Evolutionary conservation across 345 rosid species (phyloP), one percentile per base, ranked within the genome.

Genomic region (Cardamine chenopodiifolia): DNA sequence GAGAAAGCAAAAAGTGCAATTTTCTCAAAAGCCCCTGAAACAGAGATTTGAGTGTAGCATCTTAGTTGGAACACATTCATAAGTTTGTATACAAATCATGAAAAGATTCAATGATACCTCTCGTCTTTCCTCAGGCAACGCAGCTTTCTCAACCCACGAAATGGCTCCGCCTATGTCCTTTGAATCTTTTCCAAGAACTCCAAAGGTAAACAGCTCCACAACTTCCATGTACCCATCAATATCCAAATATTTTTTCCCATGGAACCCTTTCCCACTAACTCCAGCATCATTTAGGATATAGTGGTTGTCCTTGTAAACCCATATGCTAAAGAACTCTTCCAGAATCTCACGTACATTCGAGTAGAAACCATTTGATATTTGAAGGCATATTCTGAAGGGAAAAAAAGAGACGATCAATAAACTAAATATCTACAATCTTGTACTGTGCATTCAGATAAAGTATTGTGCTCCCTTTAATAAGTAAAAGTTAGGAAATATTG

Each of bases 61-160:
- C 57, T 54, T 62, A 62, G 44, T 45, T 35, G 11, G 5, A 45
- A 53, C 32, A 44, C 22, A 26, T 15, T 66, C 60, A 23, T 32
- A 63, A 9, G 52, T 62, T 76, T 28, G 47, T 48, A 55, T 17
- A 69, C 69, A 70, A 20, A 20, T 48, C 67, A 45, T n/a, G 39
- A 39, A 57, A 69, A 29, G 15, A 40, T 35, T 39, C 31, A 31
- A 40, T 19, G 19, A 73, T 82, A 94, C 98, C 92, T 86, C 92
- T 72, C 84, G 84, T 68, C 72, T 84, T 74, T 87, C 94, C 75
- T 88, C 95, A 8, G 96, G 95, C 73, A 94, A 61, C 29, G 83
- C 75, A 82, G 96, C 89, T 68, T 86, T 80, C 85, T 91, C 95
- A 48, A 86, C 85, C 98, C 98, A 91, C 56, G 91, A 76, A 72